Evolutionary conservation across 2,329 filamentous ascomycete species (phyloP).

Genomic region (Calonectria leucothoes): DNA sequence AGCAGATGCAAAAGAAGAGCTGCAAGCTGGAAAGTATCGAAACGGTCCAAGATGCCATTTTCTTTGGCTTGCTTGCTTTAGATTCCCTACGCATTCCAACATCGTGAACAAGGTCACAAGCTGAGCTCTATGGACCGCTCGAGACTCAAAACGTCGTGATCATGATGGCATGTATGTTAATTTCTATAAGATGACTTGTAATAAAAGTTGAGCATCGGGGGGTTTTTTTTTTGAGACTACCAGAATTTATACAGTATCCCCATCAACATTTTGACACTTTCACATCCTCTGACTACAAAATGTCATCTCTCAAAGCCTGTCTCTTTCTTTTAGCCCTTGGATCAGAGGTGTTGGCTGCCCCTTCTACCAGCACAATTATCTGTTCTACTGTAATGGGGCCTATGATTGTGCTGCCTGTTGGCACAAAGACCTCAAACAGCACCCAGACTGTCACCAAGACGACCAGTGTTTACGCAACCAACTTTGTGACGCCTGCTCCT

Average conservation of each 20-base stretch:
- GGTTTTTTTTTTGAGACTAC: not conserved
- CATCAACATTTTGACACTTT: not conserved
- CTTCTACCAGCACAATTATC: not conserved
- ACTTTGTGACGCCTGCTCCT: not conserved
- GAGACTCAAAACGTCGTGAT: not conserved
- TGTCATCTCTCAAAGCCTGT: not conserved
- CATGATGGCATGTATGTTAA: not conserved
- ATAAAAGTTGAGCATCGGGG: not conserved
- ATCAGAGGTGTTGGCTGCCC: not conserved
- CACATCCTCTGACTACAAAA: not conserved
- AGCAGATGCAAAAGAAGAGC: not conserved
- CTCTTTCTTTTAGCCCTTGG: not conserved
- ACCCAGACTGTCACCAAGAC: not conserved
- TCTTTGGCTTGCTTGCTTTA: not conserved
- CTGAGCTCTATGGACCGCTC: not conserved
- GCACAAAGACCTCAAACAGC: not conserved
- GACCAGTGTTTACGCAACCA: not conserved
- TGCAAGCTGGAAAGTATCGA: not conserved
- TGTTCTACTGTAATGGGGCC: not conserved
- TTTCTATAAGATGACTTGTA: not conserved
- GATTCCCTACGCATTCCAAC: not conserved
- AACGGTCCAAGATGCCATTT: not conserved
- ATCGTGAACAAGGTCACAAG: not conserved
- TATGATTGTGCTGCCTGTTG: not conserved
- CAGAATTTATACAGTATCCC: not conserved